phyloP scores from a whole-genome alignment of 2,329 filamentous ascomycete genomes.

The Sarocladium oryzae region DNA sequence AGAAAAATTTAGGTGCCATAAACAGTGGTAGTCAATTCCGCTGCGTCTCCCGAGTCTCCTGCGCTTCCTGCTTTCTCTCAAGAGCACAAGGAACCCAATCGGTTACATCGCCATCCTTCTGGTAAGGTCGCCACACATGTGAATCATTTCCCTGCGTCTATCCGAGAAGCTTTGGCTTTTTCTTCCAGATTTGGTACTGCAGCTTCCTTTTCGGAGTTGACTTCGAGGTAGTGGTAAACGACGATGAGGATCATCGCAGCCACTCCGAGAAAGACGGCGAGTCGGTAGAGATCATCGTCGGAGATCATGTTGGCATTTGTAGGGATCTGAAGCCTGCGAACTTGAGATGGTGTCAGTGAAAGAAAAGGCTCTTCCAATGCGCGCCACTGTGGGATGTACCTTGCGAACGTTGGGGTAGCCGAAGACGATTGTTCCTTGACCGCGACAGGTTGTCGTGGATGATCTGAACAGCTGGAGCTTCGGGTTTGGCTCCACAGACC shows the following conservation, averaged over 20 bases:
- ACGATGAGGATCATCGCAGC: conserved; percentile 89
- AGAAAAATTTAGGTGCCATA: too few species aligned
- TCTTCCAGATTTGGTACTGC: conserved; percentile 10
- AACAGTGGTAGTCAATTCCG: too few species aligned
- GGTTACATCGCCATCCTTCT: too few species aligned
- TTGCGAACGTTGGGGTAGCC: neutral
- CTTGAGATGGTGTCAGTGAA: neutral
- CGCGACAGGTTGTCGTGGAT: neutral
- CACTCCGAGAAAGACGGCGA: conserved; percentile 89
- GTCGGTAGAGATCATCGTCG: conserved; percentile 81
- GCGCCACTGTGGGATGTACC: neutral
- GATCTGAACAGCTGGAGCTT: conserved; percentile 10
- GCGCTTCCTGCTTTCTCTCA: neutral
- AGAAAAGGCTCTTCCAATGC: neutral
- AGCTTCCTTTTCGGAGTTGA: conserved; percentile 55
- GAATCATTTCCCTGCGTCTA: conserved; percentile 15
- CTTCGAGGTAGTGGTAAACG: conserved; percentile 91
- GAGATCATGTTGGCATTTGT: conserved; percentile 70
- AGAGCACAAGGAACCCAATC: too few species aligned
- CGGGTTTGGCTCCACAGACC: neutral
- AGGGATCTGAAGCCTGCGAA: neutral
- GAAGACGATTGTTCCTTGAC: neutral
- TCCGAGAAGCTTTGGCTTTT: neutral
- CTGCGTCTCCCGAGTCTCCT: neutral
- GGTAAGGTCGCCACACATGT: neutral